Conservation (phyloP, 352 stramenopile species). For the Pythium apleroticum region DNA sequence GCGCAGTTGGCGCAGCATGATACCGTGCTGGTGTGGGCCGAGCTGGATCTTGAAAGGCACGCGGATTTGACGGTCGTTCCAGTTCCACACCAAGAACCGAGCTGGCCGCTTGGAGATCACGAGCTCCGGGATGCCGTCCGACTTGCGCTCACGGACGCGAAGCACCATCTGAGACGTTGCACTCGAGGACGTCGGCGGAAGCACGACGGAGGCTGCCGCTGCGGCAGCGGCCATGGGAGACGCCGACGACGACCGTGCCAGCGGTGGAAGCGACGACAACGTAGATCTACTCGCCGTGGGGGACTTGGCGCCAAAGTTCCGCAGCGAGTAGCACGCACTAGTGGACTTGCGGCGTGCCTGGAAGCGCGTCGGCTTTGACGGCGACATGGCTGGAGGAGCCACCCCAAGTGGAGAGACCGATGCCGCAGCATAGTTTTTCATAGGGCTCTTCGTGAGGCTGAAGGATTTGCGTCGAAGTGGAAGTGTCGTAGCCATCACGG, state of each 20-base stretch:
- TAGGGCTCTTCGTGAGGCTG: conserved; percentile 58
- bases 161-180: conserved; percentile 52
- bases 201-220: background rate
- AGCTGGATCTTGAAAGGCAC: conserved; percentile 55
- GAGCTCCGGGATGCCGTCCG: conserved; percentile 53
- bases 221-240: conserved; percentile 9
- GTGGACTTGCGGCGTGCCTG: conserved; percentile 56
- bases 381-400: background rate
- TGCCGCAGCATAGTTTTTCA: conserved; percentile 32
- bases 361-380: conserved; percentile 17
- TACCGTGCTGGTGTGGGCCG: conserved; percentile 67
- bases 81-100: conserved; percentile 58
- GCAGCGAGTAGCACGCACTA: conserved; percentile 36
- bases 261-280: conserved; percentile 12
- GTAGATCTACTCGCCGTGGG: background rate
- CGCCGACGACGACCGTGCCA: conserved; percentile 8
- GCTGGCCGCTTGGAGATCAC: conserved; percentile 61
- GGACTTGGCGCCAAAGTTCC: conserved; percentile 11
- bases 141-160: conserved; percentile 46
- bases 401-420: background rate
- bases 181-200: conserved; percentile 18
- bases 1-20: conserved; percentile 82
- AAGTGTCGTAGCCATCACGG: conserved; percentile 39
- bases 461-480: conserved; percentile 64
- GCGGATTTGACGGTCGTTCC: conserved; percentile 54